Percentiles rank a stretch among this genome's conserved stretches.
These are phyloP conservation scores for Wickerhamomyces xylosicus DNA, from an alignment of 805 yeast species.

Conservation along the genomic window DNA sequence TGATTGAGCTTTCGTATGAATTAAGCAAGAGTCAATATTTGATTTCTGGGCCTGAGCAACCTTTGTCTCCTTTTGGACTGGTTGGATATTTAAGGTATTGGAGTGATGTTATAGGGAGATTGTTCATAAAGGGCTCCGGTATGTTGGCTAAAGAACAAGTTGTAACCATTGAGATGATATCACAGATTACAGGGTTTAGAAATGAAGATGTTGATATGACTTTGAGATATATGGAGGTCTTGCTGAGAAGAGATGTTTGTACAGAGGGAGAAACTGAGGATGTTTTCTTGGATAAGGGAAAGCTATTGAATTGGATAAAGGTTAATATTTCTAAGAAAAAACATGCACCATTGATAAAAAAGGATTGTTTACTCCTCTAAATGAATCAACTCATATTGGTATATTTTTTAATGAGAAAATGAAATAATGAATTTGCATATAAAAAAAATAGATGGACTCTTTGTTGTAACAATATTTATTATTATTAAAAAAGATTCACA, in stretches of 20 bases:
- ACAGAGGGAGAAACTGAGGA: neutral
- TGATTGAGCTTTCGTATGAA: slow-evolving; percentile 77
- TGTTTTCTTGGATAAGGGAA: neutral
- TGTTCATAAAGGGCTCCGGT: slow-evolving; percentile 31
- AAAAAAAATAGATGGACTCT: too few species aligned
- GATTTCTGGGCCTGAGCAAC: slow-evolving; percentile 86
- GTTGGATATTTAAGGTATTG: slow-evolving; percentile 67
- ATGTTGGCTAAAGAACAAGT: slow-evolving; percentile 14
- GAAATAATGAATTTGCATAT: too few species aligned
- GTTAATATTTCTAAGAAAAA: too few species aligned
- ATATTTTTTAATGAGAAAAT: too few species aligned
- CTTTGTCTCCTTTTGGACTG: slow-evolving; percentile 75
- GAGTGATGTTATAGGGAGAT: slow-evolving; percentile 43
- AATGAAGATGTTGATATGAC: slow-evolving; percentile 51
- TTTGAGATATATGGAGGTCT: slow-evolving; percentile 42
- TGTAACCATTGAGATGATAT: slow-evolving; percentile 33
- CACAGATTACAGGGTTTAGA: slow-evolving; percentile 55
- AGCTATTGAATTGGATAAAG: too few species aligned
- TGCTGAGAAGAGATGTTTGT: slow-evolving; percentile 23
- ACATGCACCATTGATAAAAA: too few species aligned
- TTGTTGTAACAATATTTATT: too few species aligned
- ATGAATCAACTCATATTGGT: too few species aligned
- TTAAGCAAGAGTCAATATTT: slow-evolving; percentile 54
- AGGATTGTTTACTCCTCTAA: too few species aligned
- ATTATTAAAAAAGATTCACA: too few species aligned